phyloP scores from a whole-genome alignment of 1,284 basidiomycete species.

The Vanrija pseudolonga region DNA sequence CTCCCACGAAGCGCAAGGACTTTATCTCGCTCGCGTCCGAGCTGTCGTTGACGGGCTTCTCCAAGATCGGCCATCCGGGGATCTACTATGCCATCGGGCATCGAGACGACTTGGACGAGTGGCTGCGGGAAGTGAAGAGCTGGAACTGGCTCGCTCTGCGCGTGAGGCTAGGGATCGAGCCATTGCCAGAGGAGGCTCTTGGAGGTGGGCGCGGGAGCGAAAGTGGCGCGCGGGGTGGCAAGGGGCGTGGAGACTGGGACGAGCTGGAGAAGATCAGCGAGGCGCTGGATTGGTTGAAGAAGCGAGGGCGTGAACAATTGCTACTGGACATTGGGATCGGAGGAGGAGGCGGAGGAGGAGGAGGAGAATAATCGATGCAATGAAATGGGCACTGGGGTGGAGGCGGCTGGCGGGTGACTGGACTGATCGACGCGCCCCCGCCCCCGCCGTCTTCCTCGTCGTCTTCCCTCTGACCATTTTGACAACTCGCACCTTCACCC shows the following conservation, averaged over 20 bases:
- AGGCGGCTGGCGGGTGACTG: too few species aligned
- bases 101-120: conserved; percentile 58
- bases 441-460: too few species aligned
- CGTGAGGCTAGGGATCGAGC: conserved; percentile 54
- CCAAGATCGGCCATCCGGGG: conserved; percentile 69
- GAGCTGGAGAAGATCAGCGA: conserved; percentile 68
- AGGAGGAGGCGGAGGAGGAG: conserved; percentile 1
- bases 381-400: too few species aligned
- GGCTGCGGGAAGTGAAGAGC: conserved; percentile 62
- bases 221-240: conserved; percentile 32
- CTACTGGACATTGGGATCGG: conserved; percentile 66
- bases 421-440: too few species aligned
- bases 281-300: conserved; percentile 63
- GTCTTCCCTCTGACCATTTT: not conserved
- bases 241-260: conserved; percentile 41
- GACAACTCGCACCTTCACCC: not conserved
- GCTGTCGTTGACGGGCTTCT: conserved; percentile 61
- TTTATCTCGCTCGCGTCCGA: conserved; percentile 60
- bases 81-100: conserved; percentile 65
- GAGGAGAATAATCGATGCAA: too few species aligned
- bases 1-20: conserved; percentile 63
- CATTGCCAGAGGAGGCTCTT: conserved; percentile 9
- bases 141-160: conserved; percentile 74
- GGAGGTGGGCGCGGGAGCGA: conserved; percentile 22
- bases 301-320: conserved; percentile 54